Evolutionary conservation across 2,329 filamentous ascomycete genomes (phyloP), one percentile per base, ranked within the genome.

Genomic region (Sphaerulina populicola): DNA sequence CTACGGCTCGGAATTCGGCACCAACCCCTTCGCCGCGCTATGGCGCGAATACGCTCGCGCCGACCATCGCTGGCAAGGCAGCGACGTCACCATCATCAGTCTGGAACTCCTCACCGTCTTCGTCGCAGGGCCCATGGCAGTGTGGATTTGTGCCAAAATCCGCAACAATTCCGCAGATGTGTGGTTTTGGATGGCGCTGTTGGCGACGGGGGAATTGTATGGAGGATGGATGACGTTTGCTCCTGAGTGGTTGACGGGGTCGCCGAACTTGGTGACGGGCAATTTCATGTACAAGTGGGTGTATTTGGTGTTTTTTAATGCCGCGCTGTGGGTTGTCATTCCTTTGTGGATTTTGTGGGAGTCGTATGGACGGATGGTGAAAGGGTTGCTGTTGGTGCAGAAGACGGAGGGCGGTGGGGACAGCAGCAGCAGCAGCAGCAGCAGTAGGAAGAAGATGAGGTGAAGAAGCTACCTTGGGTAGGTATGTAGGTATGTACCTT

Each of bases 11-110:
- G 72, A 72, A n/a, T 80, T 81, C 59, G 79, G 79, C 2, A 70
- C 66, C 0, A 71, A 71, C 4, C 74, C 76, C 10, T 75, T 75
- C 50, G 75, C 75, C 41, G 70, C 73, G 44, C 65, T 83, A 53
- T 84, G 80, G 81, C 77, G 80, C 66, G 81, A 83, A 66, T 84
- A 84, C 64, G 79, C 78, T 4, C 81, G 81, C 64, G 80, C 81
- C 15, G 80, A 84, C 63, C 70, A 68, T 55, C 69, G 80, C 55
- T 83, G 80, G 80, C 77, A 74, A 8, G 76, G 72, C 6, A 74
- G 74, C 8, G 80, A 84, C 62, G 54, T 80, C 52, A 78, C 72
- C 1, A 75, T 83, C 33, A 73, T 84, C 43, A 75, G 73, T 39
- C 62, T 83, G 52, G 80, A 84, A 65, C 55, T 83, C 11, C 64